Conservation (phyloP, 2,329 filamentous ascomycete genomes). For the Pezicula radicicola region DNA sequence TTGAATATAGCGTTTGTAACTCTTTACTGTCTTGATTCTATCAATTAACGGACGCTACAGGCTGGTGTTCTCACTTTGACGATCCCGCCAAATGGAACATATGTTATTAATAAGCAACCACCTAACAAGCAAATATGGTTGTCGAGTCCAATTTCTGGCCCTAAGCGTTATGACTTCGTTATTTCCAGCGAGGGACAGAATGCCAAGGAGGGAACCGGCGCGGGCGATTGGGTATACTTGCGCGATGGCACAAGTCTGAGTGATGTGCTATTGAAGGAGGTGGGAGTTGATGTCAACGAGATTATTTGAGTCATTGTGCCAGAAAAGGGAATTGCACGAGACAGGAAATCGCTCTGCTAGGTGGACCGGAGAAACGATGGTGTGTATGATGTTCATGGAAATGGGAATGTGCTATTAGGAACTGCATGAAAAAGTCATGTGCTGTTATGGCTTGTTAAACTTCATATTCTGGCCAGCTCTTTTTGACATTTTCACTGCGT, state of each 20-base stretch:
- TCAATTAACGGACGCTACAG: conserved; percentile 40
- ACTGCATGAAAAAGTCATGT: too few relatives aligned
- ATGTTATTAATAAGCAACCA: conserved; percentile 97
- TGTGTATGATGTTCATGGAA: too few relatives aligned
- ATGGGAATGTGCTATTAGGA: too few relatives aligned
- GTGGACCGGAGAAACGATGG: too few relatives aligned
- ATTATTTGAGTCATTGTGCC: background rate
- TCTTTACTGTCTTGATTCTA: background rate
- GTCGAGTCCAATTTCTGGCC: conserved; percentile 84
- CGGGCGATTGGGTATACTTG: conserved; percentile 82
- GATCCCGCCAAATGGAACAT: conserved; percentile 70
- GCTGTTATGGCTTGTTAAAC: too few relatives aligned
- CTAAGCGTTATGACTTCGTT: conserved; percentile 93
- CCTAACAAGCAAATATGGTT: conserved; percentile 98
- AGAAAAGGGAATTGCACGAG: background rate
- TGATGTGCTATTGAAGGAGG: conserved; percentile 70
- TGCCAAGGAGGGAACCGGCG: conserved; percentile 73
- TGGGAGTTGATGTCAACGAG: conserved; percentile 54
- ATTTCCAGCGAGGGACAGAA: conserved; percentile 67
- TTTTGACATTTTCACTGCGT: too few relatives aligned
- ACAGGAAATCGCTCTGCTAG: too few relatives aligned
- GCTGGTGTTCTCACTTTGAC: conserved; percentile 80
- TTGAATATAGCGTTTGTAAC: conserved; percentile 77
- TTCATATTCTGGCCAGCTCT: too few relatives aligned
- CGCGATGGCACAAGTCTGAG: conserved; percentile 77